phyloP scores from a whole-genome alignment of 148 eudicot species.

The Heliamphora exappendiculata region DNA sequence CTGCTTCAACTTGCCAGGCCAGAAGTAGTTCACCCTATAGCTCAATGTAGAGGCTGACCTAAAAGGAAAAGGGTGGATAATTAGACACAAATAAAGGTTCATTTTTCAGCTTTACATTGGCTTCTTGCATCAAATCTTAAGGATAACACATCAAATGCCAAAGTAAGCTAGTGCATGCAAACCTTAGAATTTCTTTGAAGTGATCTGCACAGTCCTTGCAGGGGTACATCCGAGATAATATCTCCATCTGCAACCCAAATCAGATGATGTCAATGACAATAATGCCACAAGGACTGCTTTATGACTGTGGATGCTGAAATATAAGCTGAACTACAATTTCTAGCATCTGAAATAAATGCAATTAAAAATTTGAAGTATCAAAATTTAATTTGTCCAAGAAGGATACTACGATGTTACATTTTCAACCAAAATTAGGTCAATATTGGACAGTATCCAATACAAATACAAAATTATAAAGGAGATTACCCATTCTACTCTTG shows the following conservation, averaged over 20 bases:
- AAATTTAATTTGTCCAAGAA: not conserved
- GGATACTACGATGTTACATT: not conserved
- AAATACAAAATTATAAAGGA: too few relatives aligned
- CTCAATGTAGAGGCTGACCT: not conserved
- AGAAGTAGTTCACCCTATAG: not conserved
- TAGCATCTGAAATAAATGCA: not conserved
- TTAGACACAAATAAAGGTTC: not conserved
- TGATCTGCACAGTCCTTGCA: constrained; percentile 5
- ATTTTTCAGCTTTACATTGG: not conserved
- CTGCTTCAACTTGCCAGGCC: not conserved
- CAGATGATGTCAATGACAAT: not conserved
- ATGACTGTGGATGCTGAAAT: not conserved
- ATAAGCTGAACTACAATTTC: not conserved
- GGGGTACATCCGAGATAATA: not conserved
- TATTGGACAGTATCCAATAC: too few relatives aligned
- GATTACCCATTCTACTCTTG: too few relatives aligned
- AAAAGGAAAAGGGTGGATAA: not conserved
- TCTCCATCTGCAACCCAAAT: not conserved
- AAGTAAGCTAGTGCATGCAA: not conserved
- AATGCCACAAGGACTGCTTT: not conserved
- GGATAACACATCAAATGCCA: not conserved
- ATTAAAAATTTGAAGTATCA: not conserved
- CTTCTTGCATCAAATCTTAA: not conserved
- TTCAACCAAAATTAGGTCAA: too few relatives aligned
- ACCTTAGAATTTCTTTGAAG: constrained; percentile 33